Evolutionary conservation across 441 rosid genomes (phyloP).

Genomic region (Populus trichocarpa): DNA sequence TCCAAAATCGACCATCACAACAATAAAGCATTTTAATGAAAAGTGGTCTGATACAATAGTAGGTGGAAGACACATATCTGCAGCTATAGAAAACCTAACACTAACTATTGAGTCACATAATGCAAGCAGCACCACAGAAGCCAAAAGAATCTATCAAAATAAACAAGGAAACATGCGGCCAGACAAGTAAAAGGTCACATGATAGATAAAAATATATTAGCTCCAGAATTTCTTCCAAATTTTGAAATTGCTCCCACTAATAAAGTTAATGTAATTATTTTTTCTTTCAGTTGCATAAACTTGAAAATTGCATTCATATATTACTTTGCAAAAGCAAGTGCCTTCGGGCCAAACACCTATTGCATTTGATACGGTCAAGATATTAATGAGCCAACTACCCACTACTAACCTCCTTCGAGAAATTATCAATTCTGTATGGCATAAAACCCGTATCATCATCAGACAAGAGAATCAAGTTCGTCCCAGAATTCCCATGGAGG

Average conservation of each 20-base stretch:
- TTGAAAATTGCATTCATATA: neutral
- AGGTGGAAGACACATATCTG: neutral
- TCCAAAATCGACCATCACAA: no score
- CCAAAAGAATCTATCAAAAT: neutral
- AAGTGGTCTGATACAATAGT: neutral
- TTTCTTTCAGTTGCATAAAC: neutral
- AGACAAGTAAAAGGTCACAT: neutral
- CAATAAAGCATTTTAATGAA: neutral
- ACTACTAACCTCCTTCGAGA: slow-evolving; percentile 93
- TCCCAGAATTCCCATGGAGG: slow-evolving; percentile 81
- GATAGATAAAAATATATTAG: no score
- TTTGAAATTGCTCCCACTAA: neutral
- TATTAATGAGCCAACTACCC: slow-evolving; percentile 24
- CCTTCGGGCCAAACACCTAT: neutral
- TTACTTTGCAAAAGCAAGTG: neutral
- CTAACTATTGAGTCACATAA: neutral
- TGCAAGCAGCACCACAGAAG: neutral
- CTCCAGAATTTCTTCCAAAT: no score
- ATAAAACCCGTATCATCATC: slow-evolving; percentile 92
- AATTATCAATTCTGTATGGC: slow-evolving; percentile 98
- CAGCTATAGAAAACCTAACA: neutral
- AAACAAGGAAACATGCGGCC: neutral
- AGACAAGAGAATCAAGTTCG: slow-evolving; percentile 85
- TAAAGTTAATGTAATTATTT: neutral
- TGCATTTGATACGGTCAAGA: neutral